Evolutionary conservation across 2,329 filamentous ascomycete genomes (phyloP).

Genomic region (Fusarium newnesense): DNA sequence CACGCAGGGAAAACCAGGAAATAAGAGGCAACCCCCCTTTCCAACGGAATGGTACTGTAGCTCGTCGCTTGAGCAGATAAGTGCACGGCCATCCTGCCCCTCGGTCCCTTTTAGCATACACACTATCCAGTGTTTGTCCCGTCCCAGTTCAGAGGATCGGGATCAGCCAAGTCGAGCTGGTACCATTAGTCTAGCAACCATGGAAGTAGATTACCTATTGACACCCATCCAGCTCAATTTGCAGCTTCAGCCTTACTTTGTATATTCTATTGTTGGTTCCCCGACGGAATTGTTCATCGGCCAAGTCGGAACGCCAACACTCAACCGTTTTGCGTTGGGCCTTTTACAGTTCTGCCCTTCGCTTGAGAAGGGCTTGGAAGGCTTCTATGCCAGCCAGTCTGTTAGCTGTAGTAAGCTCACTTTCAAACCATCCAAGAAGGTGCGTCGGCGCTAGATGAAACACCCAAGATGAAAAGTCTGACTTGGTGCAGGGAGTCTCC

Average conservation of each 20-base stretch:
- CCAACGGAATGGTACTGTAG: slow-evolving; percentile 31
- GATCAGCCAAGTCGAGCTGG: slow-evolving; percentile 21
- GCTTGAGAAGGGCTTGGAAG: background rate
- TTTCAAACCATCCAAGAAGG: background rate
- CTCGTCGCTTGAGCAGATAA: background rate
- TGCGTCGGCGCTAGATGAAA: background rate
- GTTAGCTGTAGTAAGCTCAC: background rate
- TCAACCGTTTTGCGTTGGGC: background rate
- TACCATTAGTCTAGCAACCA: background rate
- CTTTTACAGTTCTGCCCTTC: background rate
- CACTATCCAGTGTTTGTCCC: background rate
- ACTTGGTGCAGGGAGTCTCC: background rate
- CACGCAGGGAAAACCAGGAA: background rate
- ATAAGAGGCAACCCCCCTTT: slow-evolving; percentile 14
- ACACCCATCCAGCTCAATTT: background rate
- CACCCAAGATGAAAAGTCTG: background rate
- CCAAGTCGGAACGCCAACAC: background rate
- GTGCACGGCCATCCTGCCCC: slow-evolving; percentile 2
- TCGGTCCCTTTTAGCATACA: background rate
- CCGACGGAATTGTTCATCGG: background rate
- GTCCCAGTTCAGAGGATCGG: slow-evolving; percentile 27
- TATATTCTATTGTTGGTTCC: background rate
- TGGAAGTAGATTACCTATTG: background rate
- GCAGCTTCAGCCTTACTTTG: background rate
- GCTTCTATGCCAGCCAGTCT: background rate